Base-by-base conservation (phyloP, 176 grass and related monocot genomes). In the Raddia guianensis region DNA sequence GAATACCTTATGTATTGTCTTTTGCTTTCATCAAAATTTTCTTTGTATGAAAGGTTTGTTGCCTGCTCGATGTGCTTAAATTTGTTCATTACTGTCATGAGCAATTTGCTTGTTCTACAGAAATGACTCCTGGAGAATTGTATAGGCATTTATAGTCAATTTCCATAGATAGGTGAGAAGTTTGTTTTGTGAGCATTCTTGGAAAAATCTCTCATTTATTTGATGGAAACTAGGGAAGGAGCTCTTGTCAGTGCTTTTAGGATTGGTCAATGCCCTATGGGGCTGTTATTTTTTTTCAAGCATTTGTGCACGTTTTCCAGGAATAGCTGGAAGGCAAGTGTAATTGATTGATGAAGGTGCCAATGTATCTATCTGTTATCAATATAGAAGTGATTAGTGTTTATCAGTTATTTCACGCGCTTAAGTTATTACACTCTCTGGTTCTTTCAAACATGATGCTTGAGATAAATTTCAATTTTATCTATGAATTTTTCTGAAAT, bases 101-200 rank as follows among this genome's bases (percentile, higher is more conserved):
- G 56, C 76, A 54, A 68, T 63, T 40, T 70, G 42, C 57, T 85
- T 72, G 50, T 20, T 86, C 51, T 55, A 78, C 47, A 74, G 33
- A 70, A 73, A 65, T 78, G 63, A 61, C 72, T 72, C 82, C 72
- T 84, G 71, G 37, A 82, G 54, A 86, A 73, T 52, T 86, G 80
- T 85, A 81, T 76, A 90, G 77, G 48, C 65, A 80, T 85, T 75
- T 68, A 57, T 87, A 83, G 77, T 88, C 60, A 53, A 63, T 82
- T 77, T 87, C 60, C 71, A 70, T 80, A 77, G 74, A 63, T 83
- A 77, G 59, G 56, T 70, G 72, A 79, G 54, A 75, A 69, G 50
- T 75, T 84, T 80, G 76, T 43, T 63, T 53, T 89, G 56, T 89
- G 49, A 35, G 53, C 69, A 65, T 76, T 73, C 55, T 72, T 83